phyloP scores from a whole-genome alignment of 768 basidiomycete species.

The Tylopilus intermedius region DNA sequence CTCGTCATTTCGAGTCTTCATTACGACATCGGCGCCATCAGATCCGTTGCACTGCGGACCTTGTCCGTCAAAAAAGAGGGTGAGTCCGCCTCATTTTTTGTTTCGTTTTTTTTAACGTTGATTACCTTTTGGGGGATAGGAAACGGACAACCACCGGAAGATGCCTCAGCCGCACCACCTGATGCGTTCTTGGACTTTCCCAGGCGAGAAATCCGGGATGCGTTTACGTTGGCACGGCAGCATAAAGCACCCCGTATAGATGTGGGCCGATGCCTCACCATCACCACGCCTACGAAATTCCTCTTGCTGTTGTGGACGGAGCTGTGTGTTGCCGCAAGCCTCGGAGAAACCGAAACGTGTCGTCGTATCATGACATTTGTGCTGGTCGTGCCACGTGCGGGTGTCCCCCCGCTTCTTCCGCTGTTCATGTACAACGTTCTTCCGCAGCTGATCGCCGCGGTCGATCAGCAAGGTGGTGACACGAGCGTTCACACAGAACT shows the following conservation, averaged over 20 bases:
- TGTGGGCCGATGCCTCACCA: slow-evolving; percentile 59
- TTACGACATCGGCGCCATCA: slow-evolving; percentile 37
- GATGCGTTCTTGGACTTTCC: slow-evolving; percentile 50
- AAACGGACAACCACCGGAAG: slow-evolving; percentile 15
- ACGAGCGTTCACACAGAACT: slow-evolving; percentile 57
- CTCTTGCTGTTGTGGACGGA: slow-evolving; percentile 68
- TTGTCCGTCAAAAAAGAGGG: slow-evolving; percentile 36
- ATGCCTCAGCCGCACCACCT: slow-evolving; percentile 21
- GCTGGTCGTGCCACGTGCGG: slow-evolving; percentile 56
- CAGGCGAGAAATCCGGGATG: slow-evolving; percentile 50
- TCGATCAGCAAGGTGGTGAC: slow-evolving; percentile 53
- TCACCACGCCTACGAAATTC: slow-evolving; percentile 55
- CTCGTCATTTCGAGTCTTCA: slow-evolving; percentile 27
- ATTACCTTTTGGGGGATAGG: slow-evolving; percentile 7
- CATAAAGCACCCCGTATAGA: slow-evolving; percentile 64
- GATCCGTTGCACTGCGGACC: slow-evolving; percentile 36
- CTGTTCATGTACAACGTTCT: slow-evolving; percentile 67
- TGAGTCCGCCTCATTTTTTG: slow-evolving; percentile 18
- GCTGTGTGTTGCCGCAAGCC: slow-evolving; percentile 45
- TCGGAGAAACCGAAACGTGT: slow-evolving; percentile 58
- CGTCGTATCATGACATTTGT: slow-evolving; percentile 65
- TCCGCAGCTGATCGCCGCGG: slow-evolving; percentile 49
- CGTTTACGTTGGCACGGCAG: slow-evolving; percentile 52
- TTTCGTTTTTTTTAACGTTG: background rate
- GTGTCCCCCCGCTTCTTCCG: slow-evolving; percentile 61